Base-by-base conservation (phyloP, 345 rosid genomes). In the Brassica cretica region DNA sequence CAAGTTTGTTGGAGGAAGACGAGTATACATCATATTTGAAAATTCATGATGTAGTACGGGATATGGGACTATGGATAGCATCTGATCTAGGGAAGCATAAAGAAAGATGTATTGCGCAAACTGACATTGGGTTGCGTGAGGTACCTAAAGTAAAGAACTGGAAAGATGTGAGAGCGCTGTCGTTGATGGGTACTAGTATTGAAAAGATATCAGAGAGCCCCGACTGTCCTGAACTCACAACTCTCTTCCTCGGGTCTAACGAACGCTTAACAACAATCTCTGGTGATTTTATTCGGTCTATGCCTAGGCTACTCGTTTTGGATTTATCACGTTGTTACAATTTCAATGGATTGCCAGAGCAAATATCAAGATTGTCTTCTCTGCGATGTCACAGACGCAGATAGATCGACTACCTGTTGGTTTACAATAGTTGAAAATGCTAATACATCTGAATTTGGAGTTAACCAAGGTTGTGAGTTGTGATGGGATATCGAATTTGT, bases 371-470 rank as follows among this genome's bases (percentile, higher is more conserved):
- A 2, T 55, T 55, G 60, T 18, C 9, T 5, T 55, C 60, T 55
- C 25, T 55, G 60, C 8, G 60, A 16, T 16, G 9, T 3, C 5
- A 16, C 0, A 3, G 19, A 16, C 60, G 21, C 3, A 16, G 60
- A 55, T 55, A 7, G 9, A 16, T 8, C 25, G 60, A 56, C 25
- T 16, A 3, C 14, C 12, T 21, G 12, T 7, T 56, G 61, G 61
- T 18, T 8, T 56, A 0, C 27, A 56, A 56, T 27, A 56, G 61
- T 56, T 18, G 12, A 56, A 56, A 56, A 56, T 19, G 61, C 61
- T 19, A 56, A 74, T 60, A 53, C 14, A 53, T 49, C 39, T 63
- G 46, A 63, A 63, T 37, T 53, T 74, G 44, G 62, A 68, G 41
- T 0, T 0, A 1, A 55, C 33, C n/a, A 0, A 24, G 1, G 4